Evolutionary conservation across 2,329 filamentous ascomycete species (phyloP), one percentile per base, ranked within the genome.

Genomic region (Cyphellophora attinorum): DNA sequence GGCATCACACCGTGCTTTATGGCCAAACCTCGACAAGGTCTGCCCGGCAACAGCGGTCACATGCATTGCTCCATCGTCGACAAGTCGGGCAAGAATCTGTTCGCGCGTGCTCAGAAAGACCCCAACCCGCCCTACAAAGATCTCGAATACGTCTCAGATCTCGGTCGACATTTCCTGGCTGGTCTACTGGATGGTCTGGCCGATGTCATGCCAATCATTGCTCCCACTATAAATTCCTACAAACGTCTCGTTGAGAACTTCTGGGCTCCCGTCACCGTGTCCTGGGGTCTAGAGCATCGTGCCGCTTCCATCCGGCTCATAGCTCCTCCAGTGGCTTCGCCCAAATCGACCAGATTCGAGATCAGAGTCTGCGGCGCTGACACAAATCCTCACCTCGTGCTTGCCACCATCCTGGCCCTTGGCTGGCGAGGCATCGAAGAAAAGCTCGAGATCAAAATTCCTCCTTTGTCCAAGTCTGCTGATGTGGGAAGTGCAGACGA

Each of bases 171-270:
- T 48, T 98, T 98, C 63, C 74, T 98, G 1, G 91, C 91, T 1
- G 91, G 91, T 5, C 61, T 98, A 2, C 70, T 98, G 0, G 80
- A 85, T 15, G 91, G 89, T 11, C 71, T 98, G 3, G 85, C 91
- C 2, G 85, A 95, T 53, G 76, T 96, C 47, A 98, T 98, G 91
- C 91, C 91, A 1, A 68, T 96, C 39, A 69, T 98, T 10, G 91
- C 89, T 1, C 91, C 91, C 0, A 98, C 85, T 1, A 75, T 98
- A 53, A 98, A 98, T 70, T 93, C 85, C 42, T 98, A 98, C 70
- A 98, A 98, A 64, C 80, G 91, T 3, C 72, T 98, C 1, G 91
- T 98, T 2, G 91, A 98, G 66, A 96, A 96, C 63, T 96, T 95
- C 62, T 98, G 91, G 91, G 91, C 91, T 0, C 91, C 91, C 0